Percentiles rank a stretch among this genome's conserved stretches.
phyloP scores from a whole-genome alignment of 176 grass and related monocot species.

The Triticum aestivum region DNA sequence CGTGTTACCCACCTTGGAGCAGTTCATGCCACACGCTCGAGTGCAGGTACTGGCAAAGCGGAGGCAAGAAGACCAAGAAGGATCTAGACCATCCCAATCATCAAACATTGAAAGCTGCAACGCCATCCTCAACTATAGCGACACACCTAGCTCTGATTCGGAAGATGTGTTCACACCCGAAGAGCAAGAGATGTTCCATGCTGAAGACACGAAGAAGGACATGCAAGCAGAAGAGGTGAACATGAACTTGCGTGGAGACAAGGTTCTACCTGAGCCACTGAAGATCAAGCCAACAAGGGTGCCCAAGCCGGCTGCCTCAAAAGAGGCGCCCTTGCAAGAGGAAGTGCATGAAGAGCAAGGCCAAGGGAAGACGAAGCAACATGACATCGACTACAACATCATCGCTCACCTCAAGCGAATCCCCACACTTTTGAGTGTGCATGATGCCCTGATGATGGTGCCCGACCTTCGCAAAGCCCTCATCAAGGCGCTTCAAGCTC shows the following conservation, averaged over 20 bases:
- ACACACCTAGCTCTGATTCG: neutral
- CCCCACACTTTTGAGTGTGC: neutral
- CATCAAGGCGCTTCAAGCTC: too few relatives aligned
- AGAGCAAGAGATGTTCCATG: too few relatives aligned
- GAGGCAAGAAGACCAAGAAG: neutral
- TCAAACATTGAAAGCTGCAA: neutral
- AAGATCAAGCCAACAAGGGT: too few relatives aligned
- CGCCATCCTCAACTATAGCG: neutral
- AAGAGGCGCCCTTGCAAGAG: too few relatives aligned
- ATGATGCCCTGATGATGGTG: too few relatives aligned
- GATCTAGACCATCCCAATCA: neutral
- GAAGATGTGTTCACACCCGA: neutral
- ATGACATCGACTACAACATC: neutral
- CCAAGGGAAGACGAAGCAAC: too few relatives aligned
- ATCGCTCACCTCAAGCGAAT: neutral
- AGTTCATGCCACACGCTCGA: neutral
- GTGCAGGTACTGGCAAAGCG: neutral
- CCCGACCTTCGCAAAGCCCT: neutral
- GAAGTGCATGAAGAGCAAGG: too few relatives aligned
- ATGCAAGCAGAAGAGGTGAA: too few relatives aligned
- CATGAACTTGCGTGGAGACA: too few relatives aligned
- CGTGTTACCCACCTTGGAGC: neutral
- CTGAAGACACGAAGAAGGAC: too few relatives aligned
- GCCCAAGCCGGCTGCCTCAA: too few relatives aligned
- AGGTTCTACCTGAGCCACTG: too few relatives aligned